These are phyloP conservation scores for Setomelanomma holmii DNA, from an alignment of 2,329 filamentous ascomycete species.

Conservation along the genomic window DNA sequence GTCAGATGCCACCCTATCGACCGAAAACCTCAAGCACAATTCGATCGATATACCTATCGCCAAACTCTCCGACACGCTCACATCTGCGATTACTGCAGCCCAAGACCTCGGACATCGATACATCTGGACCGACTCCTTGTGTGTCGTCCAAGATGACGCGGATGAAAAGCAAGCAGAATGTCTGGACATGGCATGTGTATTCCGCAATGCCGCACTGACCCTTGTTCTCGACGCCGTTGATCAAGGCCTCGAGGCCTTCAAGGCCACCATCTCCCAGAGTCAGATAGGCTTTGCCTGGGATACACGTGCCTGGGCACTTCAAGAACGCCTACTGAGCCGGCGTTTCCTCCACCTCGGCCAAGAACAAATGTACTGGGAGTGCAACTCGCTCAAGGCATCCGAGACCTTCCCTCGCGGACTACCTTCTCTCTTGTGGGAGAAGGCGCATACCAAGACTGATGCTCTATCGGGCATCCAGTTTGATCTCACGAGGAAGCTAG, in stretches of 20 bases:
- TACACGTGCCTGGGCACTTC: conserved; percentile 46
- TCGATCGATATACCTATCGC: conserved; percentile 22
- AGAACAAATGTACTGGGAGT: conserved; percentile 49
- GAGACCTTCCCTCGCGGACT: conserved; percentile 46
- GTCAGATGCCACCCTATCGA: conserved; percentile 29
- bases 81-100: conserved; percentile 36
- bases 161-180: conserved; percentile 41
- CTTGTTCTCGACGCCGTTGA: conserved; percentile 30
- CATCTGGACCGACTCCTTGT: conserved; percentile 45
- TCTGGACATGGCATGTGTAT: conserved; percentile 38
- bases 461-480: neutral
- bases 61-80: conserved; percentile 29
- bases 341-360: conserved; percentile 41
- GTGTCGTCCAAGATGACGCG: conserved; percentile 42
- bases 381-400: conserved; percentile 45
- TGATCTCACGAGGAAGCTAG: neutral
- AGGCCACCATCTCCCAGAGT: neutral
- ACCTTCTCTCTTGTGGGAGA: conserved; percentile 46
- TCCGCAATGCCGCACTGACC: conserved; percentile 45
- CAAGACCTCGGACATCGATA: conserved; percentile 40
- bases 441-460: conserved; percentile 35
- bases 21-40: conserved; percentile 17
- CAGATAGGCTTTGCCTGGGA: conserved; percentile 40
- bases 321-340: conserved; percentile 46
- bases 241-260: neutral